These are phyloP conservation scores for Solanum appendiculatum DNA, from an alignment of 257 asterid genomes.

Conservation along the genomic window DNA sequence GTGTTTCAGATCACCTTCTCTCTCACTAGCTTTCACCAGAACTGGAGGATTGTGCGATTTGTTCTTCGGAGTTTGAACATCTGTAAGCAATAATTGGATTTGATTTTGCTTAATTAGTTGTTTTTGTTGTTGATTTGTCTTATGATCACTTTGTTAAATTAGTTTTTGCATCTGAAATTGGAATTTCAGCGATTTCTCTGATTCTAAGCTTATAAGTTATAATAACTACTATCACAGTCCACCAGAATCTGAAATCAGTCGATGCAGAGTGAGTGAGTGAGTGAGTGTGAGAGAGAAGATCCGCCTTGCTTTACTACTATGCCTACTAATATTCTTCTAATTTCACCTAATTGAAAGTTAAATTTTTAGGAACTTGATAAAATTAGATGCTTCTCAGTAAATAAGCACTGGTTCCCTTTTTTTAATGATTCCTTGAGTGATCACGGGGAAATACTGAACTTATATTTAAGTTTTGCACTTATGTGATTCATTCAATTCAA, in stretches of 20 bases:
- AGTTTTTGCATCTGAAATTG: not conserved
- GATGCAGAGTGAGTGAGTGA: not conserved
- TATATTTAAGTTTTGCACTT: not conserved
- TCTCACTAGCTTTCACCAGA: not conserved
- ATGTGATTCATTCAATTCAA: not conserved
- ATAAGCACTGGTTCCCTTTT: not conserved
- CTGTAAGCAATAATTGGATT: not conserved
- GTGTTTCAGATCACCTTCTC: constrained; percentile 18
- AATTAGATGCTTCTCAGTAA: not conserved
- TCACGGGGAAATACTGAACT: not conserved
- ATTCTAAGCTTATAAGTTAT: not conserved
- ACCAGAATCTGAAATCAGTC: not conserved
- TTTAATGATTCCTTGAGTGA: not conserved
- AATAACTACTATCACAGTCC: not conserved
- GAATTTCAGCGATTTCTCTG: not conserved
- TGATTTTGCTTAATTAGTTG: not conserved
- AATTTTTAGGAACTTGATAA: not conserved
- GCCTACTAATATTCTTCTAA: not conserved
- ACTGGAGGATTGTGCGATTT: not conserved
- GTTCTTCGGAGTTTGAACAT: not conserved
- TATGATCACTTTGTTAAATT: not conserved
- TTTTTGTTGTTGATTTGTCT: not conserved
- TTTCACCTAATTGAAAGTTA: not conserved
- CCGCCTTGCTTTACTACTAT: not conserved
- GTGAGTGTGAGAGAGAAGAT: not conserved